Base-by-base conservation (phyloP, 2,329 filamentous ascomycete genomes). In the Aspergillus calidoustus region DNA sequence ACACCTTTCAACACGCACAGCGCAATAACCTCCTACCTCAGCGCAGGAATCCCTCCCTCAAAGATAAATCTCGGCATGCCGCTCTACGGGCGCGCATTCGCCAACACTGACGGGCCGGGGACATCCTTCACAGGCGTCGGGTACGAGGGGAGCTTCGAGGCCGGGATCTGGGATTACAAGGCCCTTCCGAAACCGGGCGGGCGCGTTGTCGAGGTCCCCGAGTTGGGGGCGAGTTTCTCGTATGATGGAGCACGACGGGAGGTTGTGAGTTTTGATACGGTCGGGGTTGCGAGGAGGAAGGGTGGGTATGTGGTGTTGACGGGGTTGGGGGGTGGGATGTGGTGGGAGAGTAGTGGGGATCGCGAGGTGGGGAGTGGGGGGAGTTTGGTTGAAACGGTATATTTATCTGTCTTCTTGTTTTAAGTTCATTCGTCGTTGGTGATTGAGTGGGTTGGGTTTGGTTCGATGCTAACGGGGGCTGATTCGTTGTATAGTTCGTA, bases 41-140 rank as follows among this genome's bases (percentile, higher is more conserved):
- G 79, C 1, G 83, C 84, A 4, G 88, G 89, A 7, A 87, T 97
- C 0, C 72, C 83, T 0, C 74, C 87, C 0, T 73, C 82, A 63
- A 97, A 97, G 79, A 86, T 98, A 57, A 91, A 97, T 3, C 77
- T 97, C 15, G 93, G 94, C 3, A 94, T 97, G 90, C 93, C 94
- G 2, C 81, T 98, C 13, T 98, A 97, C 74, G 94, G 94, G 1
- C 90, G 93, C 41, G 87, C 91, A 0, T 98, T 97, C 74, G 83
- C 88, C 68, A 86, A 87, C 66, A 97, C 94, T 0, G 84, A 89
- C 28, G 93, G 93, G 0, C 84, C 87, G 0, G 94, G 94, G 1
- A 76, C 81, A 34, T 79, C 86, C 0, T 97, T 85, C 77, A 84
- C 76, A 53, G 93, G 92, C 7, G 83, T 91, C 8, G 93, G 93